Base-by-base conservation (phyloP, 2,329 filamentous ascomycete species). In the Colletotrichum lupini region DNA sequence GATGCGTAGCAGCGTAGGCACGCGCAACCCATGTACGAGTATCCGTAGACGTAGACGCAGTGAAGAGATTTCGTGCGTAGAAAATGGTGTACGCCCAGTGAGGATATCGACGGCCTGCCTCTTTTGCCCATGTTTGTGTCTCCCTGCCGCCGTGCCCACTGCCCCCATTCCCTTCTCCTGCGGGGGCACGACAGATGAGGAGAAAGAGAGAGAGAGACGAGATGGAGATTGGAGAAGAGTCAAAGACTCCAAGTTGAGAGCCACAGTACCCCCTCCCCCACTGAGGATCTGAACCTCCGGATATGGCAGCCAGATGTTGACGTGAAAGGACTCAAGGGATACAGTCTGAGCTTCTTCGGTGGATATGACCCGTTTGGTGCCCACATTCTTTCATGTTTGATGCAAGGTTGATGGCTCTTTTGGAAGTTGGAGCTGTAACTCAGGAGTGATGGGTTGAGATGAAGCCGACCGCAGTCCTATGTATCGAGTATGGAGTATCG, bases 61-160 rank as follows among this genome's bases (percentile, higher is more conserved):
- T 57, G 37, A 67, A 63, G 68, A 74, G 52, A 74, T 74, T 72
- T 72, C 72, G 68, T 55, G 72, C 71, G 49, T 74, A 7, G 46
- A 62, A 56, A 53, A 42, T 14, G 37, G 37, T 16, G 37, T 35
- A 35, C 37, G 14, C 37, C 16, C 42, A 49, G 42, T 49, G 4
- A 49, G 42, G 19, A 49, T 49, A 5, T 49, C 35, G 26, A 22
- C 37, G 35, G 7, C 67, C 57, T 58, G 67, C 49, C 52, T 62
- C 46, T 69, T 59, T 55, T 64, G 65, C 65, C 66, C 66, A 61
- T 57, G 56, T 66, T 46, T 42, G n/a, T 24, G 24, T 53, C 14
- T 52, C 35, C 28, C 32, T 49, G 42, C 19, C 19, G 37, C 37
- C 19, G 37, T 42, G 49, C 24, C 22, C 42, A n/a, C 60, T 63